Percentiles rank a stretch among this genome's conserved stretches.
Conservation (phyloP, 2,329 filamentous ascomycete genomes). For the Coniochaeta sp. region DNA sequence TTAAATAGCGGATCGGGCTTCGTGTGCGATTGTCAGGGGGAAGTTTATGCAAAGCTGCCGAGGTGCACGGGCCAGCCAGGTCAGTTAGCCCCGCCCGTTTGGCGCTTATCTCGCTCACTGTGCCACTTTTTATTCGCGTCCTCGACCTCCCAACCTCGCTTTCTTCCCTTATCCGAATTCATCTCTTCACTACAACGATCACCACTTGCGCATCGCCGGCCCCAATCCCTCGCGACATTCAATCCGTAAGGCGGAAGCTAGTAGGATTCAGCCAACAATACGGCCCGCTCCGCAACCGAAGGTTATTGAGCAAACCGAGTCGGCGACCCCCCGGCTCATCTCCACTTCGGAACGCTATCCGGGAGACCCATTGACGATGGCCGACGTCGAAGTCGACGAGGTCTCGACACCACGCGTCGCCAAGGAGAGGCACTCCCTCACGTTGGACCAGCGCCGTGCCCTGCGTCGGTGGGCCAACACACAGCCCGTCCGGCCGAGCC, state of each 20-base stretch:
- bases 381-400: background rate
- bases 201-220: background rate
- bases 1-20: no score
- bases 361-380: background rate
- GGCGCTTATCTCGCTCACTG: background rate
- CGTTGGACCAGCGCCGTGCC: slow-evolving; percentile 55
- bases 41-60: background rate
- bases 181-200: slow-evolving; percentile 1
- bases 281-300: background rate
- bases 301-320: background rate
- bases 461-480: slow-evolving; percentile 53
- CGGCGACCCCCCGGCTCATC: background rate
- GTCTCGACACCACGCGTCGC: slow-evolving; percentile 5
- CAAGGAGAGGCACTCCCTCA: slow-evolving; percentile 52
- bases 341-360: background rate
- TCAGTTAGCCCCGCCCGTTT: background rate
- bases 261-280: background rate
- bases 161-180: background rate
- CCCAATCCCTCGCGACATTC: background rate
- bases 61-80: background rate
- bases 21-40: background rate
- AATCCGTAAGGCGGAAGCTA: background rate
- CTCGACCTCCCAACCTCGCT: background rate
- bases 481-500: slow-evolving; percentile 49
- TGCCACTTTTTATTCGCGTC: background rate